These are phyloP conservation scores for Ampelomyces quisqualis DNA, from an alignment of 2,329 filamentous ascomycete species.

Conservation along the genomic window DNA sequence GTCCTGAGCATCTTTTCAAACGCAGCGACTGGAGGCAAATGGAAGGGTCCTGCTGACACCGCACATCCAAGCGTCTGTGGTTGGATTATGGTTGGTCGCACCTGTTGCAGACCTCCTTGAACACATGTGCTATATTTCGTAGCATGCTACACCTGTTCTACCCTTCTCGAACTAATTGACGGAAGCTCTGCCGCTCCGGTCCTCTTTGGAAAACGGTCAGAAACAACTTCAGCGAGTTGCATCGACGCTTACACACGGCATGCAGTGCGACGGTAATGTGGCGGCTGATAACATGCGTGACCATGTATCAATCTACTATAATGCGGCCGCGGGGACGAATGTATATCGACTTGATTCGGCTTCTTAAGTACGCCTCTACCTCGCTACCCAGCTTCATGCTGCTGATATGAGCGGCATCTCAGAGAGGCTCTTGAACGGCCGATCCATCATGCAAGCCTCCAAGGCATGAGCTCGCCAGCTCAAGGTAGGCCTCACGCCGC, in stretches of 20 bases:
- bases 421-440: conserved; percentile 2
- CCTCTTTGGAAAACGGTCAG: conserved; percentile 6
- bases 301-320: conserved; percentile 1
- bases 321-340: no score
- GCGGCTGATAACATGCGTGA: conserved; percentile 7
- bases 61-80: conserved; percentile 6
- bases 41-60: neutral
- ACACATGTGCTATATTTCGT: conserved; percentile 15
- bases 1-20: no score
- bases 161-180: conserved; percentile 26
- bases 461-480: conserved; percentile 11
- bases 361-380: neutral
- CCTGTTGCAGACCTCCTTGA: conserved; percentile 10
- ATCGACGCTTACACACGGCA: no score
- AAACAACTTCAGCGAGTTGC: conserved; percentile 10
- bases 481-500: conserved; percentile 7
- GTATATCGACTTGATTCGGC: no score
- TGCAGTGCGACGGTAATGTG: no score
- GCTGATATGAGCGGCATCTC: conserved; percentile 4
- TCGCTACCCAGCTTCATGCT: neutral
- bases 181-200: conserved; percentile 1
- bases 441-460: conserved; percentile 11
- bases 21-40: conserved; percentile 3
- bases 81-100: conserved; percentile 11
- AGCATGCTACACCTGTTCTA: conserved; percentile 9